phyloP scores from a whole-genome alignment of 1,139 yeast genomes.

The Debaryomyces udenii region DNA sequence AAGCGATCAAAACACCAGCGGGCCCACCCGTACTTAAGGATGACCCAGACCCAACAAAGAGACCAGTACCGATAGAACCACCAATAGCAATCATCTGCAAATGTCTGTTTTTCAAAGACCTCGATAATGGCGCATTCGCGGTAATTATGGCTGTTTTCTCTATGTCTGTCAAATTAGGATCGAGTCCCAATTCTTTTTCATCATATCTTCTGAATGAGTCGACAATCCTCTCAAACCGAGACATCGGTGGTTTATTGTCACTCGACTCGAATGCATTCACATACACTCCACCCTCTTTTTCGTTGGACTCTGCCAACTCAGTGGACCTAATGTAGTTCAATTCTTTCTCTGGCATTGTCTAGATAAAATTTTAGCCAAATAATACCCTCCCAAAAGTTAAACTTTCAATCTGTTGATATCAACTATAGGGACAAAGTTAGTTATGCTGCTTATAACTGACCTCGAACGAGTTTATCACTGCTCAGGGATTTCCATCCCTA shows the following conservation, averaged over 20 bases:
- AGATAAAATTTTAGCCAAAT: not conserved
- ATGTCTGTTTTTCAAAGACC: slow-evolving; percentile 65
- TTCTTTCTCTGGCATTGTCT: slow-evolving; percentile 45
- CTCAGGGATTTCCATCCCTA: not conserved
- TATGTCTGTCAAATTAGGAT: slow-evolving; percentile 65
- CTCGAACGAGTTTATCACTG: too few relatives aligned
- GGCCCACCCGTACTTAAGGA: slow-evolving; percentile 70
- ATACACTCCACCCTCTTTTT: slow-evolving; percentile 46
- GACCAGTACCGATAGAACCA: slow-evolving; percentile 84
- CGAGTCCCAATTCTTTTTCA: slow-evolving; percentile 54
- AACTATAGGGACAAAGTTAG: too few relatives aligned
- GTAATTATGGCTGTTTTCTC: slow-evolving; percentile 70
- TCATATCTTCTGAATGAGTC: slow-evolving; percentile 64
- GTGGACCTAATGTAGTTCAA: slow-evolving; percentile 45
- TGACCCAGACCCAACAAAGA: slow-evolving; percentile 68
- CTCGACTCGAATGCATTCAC: slow-evolving; percentile 44
- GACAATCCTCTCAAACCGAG: slow-evolving; percentile 44
- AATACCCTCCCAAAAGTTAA: not conserved
- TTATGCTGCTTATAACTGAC: too few relatives aligned
- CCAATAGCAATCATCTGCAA: slow-evolving; percentile 87
- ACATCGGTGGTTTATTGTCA: slow-evolving; percentile 28
- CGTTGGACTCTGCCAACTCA: slow-evolving; percentile 39
- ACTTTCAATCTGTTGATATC: slow-evolving; percentile 4
- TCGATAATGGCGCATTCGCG: slow-evolving; percentile 69
- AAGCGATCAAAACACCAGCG: slow-evolving; percentile 70